Evolutionary conservation across 352 stramenopile genomes (phyloP).

Genomic region (Thraustochytrium striatum): DNA sequence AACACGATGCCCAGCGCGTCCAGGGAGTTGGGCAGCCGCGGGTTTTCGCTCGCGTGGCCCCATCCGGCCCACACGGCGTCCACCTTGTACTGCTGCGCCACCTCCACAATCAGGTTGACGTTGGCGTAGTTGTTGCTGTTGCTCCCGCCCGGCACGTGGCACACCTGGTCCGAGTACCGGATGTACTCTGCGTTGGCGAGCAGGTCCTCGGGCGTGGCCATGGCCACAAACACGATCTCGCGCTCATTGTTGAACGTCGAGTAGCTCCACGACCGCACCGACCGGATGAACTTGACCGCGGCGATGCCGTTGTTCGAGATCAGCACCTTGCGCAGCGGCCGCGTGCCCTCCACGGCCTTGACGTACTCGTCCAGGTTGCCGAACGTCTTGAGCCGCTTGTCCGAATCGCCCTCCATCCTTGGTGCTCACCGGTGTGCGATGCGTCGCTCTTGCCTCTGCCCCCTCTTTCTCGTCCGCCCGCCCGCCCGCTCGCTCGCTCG

Average conservation of each 20-base stretch:
- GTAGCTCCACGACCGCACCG: conserved; percentile 95
- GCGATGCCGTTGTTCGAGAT: conserved; percentile 99
- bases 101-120: conserved; percentile 94
- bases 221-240: conserved; percentile 93
- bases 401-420: too few species aligned
- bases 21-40: conserved; percentile 88
- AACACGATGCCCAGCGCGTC: conserved; percentile 90
- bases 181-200: conserved; percentile 99
- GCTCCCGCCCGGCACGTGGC: conserved; percentile 97
- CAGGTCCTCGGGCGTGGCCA: conserved; percentile 99
- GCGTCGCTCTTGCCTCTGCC: too few species aligned
- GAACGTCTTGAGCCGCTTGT: too few species aligned
- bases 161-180: conserved; percentile 98
- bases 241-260: conserved; percentile 92
- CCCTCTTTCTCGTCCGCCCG: too few species aligned
- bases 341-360: conserved; percentile 73
- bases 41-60: conserved; percentile 97
- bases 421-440: too few species aligned
- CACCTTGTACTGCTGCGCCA: conserved; percentile 54
- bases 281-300: conserved; percentile 98
- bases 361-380: conserved; percentile 85
- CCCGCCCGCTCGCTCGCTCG: too few species aligned
- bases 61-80: conserved; percentile 66
- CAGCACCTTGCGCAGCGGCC: conserved; percentile 90
- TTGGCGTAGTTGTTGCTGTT: conserved; percentile 99